These are phyloP conservation scores for Trypanosoma avium DNA, from an alignment of 208 protist species.

Conservation along the genomic window DNA sequence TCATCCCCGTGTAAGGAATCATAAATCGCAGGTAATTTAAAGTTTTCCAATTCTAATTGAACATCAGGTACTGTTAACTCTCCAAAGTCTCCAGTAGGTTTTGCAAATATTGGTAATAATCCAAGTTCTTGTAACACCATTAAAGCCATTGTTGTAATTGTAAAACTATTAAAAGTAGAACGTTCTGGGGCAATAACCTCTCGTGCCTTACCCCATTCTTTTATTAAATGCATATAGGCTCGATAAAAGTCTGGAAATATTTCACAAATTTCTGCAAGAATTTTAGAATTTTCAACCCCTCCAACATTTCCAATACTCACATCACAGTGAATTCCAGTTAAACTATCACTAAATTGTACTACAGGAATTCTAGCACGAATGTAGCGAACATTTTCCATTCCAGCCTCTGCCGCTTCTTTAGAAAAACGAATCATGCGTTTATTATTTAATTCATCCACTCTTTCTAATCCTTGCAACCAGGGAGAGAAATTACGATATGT, in stretches of 20 bases:
- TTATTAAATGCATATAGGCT: conserved; percentile 85
- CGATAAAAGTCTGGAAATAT: conserved; percentile 84
- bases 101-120: conserved; percentile 72
- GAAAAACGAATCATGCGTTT: conserved; percentile 73
- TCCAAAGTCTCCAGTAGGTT: conserved; percentile 61
- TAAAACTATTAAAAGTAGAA: conserved; percentile 88
- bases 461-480: conserved; percentile 67
- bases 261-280: conserved; percentile 63
- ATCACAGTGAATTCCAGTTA: conserved; percentile 78
- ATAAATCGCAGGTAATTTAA: conserved; percentile 74
- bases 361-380: conserved; percentile 84
- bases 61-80: conserved; percentile 77
- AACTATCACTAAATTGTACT: conserved; percentile 77
- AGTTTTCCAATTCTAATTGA: conserved; percentile 35
- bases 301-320: conserved; percentile 88
- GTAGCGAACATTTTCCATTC: conserved; percentile 83
- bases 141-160: conserved; percentile 85
- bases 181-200: conserved; percentile 86
- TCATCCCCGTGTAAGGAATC: conserved; percentile 74
- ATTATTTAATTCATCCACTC: conserved; percentile 65
- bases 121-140: conserved; percentile 92
- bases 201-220: conserved; percentile 82
- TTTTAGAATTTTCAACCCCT: conserved; percentile 85
- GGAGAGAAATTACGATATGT: conserved; percentile 89
- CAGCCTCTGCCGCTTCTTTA: conserved; percentile 62